Percentiles rank a stretch among this genome's conserved stretches.
These are phyloP conservation scores for Macrophomina pseudophaseolina DNA, from an alignment of 2,329 filamentous ascomycete species.

Conservation along the genomic window DNA sequence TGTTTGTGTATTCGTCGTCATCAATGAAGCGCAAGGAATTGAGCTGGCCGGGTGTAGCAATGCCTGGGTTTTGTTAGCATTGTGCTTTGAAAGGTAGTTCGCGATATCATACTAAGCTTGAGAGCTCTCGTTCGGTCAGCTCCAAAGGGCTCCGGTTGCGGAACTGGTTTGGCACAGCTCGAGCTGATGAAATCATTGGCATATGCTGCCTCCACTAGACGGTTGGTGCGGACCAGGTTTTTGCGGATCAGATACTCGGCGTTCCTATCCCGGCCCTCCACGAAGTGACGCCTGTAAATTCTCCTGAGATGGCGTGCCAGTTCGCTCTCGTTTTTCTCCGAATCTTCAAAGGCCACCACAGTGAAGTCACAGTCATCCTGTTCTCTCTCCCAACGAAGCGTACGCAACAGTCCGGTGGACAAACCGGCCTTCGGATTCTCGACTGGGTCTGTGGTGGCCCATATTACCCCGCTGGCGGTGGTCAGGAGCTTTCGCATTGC, in stretches of 20 bases:
- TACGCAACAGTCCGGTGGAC: slow-evolving; percentile 20
- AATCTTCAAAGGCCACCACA: not conserved
- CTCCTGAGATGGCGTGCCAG: slow-evolving; percentile 19
- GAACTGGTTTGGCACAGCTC: slow-evolving; percentile 12
- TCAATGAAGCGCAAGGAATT: slow-evolving; percentile 15
- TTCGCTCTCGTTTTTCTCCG: slow-evolving; percentile 19
- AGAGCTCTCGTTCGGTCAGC: slow-evolving; percentile 8
- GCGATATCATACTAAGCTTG: slow-evolving; percentile 7
- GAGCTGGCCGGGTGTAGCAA: slow-evolving; percentile 16
- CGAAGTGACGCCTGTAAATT: slow-evolving; percentile 13
- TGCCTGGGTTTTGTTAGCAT: not conserved
- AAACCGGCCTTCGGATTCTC: slow-evolving; percentile 22
- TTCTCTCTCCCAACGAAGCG: slow-evolving; percentile 17
- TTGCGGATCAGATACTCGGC: slow-evolving; percentile 8
- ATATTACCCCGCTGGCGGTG: slow-evolving; percentile 15
- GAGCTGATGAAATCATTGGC: slow-evolving; percentile 20
- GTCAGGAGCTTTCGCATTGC: slow-evolving; percentile 5
- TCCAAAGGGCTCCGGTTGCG: slow-evolving; percentile 3
- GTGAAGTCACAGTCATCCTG: slow-evolving; percentile 10
- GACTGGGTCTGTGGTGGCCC: slow-evolving; percentile 17
- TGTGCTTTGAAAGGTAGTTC: not conserved
- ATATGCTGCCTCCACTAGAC: slow-evolving; percentile 10
- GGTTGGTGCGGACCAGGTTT: slow-evolving; percentile 17
- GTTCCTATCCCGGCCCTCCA: slow-evolving; percentile 14
- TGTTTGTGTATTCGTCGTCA: not conserved